A percentile compares a stretch with the other conserved stretches of the same genome.
These are phyloP conservation scores for Sergeia podlipaevii DNA, from an alignment of 208 protist species.

Conservation along the genomic window DNA sequence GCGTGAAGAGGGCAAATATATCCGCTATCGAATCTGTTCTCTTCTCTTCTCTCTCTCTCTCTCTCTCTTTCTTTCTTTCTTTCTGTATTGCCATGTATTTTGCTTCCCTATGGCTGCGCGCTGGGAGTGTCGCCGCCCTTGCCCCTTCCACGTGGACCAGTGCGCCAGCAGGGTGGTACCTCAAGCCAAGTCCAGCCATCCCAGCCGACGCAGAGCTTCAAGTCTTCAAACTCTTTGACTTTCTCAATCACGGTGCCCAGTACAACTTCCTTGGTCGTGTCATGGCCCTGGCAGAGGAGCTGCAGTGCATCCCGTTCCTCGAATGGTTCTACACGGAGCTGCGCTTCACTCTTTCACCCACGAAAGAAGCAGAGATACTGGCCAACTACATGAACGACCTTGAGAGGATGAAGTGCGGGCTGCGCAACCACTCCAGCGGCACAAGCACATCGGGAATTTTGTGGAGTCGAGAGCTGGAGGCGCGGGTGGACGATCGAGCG, in stretches of 20 bases:
- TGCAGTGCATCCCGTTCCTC: conserved; percentile 63
- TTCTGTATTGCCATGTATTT: conserved; percentile 7
- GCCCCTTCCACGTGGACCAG: conserved; percentile 63
- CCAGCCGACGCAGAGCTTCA: conserved; percentile 42
- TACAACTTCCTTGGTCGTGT: conserved; percentile 76
- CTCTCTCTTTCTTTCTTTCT: neutral
- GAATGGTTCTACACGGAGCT: conserved; percentile 87
- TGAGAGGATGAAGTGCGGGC: conserved; percentile 65
- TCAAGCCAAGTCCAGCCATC: conserved; percentile 39
- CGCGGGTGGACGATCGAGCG: conserved; percentile 45
- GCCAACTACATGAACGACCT: conserved; percentile 87
- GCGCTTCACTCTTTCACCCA: conserved; percentile 61
- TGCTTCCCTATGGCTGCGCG: conserved; percentile 2
- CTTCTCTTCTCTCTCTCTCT: conserved; percentile 1
- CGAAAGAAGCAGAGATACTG: conserved; percentile 53
- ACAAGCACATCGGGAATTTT: conserved; percentile 53
- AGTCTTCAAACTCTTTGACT: conserved; percentile 72
- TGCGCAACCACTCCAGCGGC: conserved; percentile 70
- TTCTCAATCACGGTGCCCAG: conserved; percentile 76
- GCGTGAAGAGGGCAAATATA: no score
- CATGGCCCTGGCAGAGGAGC: conserved; percentile 78
- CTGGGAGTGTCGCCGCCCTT: conserved; percentile 16
- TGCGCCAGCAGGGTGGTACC: conserved; percentile 59
- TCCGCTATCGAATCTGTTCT: no score
- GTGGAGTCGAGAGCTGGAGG: conserved; percentile 68